Evolutionary conservation across 192 early-diverging fungal genomes (phyloP).

Genomic region (Backusella macrospora): DNA sequence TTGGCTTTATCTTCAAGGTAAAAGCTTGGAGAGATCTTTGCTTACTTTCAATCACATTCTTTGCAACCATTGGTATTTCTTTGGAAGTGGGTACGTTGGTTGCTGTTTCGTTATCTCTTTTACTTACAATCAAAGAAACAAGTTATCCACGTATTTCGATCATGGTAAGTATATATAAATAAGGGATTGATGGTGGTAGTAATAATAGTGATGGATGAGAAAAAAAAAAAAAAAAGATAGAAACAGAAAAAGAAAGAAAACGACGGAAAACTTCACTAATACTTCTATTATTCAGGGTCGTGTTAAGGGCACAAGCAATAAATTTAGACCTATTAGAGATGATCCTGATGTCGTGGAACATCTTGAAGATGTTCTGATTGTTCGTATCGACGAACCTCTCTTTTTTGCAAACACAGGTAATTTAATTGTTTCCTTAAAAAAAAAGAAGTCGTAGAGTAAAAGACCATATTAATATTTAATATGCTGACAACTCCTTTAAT

Average conservation of each 20-base stretch:
- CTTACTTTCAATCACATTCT: slow-evolving; percentile 84
- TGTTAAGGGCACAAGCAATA: slow-evolving; percentile 55
- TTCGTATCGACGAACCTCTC: slow-evolving; percentile 90
- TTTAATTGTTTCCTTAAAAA: neutral
- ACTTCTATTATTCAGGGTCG: slow-evolving; percentile 46
- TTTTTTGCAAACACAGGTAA: slow-evolving; percentile 92
- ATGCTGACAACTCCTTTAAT: neutral
- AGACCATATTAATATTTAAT: neutral
- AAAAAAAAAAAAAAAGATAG: slow-evolving; percentile 1
- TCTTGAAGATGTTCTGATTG: slow-evolving; percentile 83
- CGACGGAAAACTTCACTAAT: neutral
- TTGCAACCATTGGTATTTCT: slow-evolving; percentile 87
- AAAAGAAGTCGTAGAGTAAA: neutral
- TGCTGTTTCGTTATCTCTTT: slow-evolving; percentile 83
- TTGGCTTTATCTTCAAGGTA: slow-evolving; percentile 80
- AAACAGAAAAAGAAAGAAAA: neutral
- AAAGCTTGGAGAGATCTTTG: slow-evolving; percentile 83
- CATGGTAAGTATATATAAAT: slow-evolving; percentile 51
- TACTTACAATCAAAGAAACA: slow-evolving; percentile 92
- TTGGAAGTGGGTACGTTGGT: slow-evolving; percentile 93
- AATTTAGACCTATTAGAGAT: slow-evolving; percentile 75
- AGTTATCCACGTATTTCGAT: slow-evolving; percentile 83
- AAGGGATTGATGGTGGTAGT: too few species aligned
- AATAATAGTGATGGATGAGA: neutral
- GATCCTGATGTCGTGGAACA: slow-evolving; percentile 67